Percentiles rank a stretch among this genome's conserved stretches.
These are phyloP conservation scores for Styphnolobium japonicum DNA, from an alignment of 306 rosid species.

Conservation along the genomic window DNA sequence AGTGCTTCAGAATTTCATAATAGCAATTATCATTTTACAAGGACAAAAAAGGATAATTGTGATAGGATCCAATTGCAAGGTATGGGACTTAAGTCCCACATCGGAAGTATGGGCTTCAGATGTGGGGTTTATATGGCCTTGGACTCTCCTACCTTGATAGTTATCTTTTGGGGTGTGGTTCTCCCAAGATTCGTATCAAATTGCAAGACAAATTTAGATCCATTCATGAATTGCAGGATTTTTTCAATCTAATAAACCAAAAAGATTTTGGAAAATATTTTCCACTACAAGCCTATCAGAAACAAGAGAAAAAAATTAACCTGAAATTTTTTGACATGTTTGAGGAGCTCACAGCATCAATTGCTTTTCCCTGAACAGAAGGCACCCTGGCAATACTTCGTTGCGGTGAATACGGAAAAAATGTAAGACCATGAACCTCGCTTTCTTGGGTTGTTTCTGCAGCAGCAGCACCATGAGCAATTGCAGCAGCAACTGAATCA, in stretches of 20 bases:
- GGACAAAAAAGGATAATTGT: neutral
- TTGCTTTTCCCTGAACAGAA: constrained; percentile 62
- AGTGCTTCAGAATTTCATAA: neutral
- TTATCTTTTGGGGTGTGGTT: too few species aligned
- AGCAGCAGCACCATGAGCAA: constrained; percentile 82
- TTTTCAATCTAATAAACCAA: neutral
- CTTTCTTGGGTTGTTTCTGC: constrained; percentile 67
- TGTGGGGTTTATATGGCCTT: too few species aligned
- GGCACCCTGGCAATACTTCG: constrained; percentile 49
- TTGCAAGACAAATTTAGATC: neutral
- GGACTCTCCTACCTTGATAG: too few species aligned
- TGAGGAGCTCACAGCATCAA: constrained; percentile 72
- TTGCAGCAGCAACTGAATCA: constrained; percentile 89
- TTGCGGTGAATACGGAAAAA: constrained; percentile 53
- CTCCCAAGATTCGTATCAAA: too few species aligned
- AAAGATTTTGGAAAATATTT: constrained; percentile 4
- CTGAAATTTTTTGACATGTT: constrained; percentile 90
- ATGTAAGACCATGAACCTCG: constrained; percentile 43
- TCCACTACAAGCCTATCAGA: constrained; percentile 8
- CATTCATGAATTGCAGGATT: neutral
- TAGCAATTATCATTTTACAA: neutral
- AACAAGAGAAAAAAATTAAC: constrained; percentile 41
- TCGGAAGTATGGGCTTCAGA: too few species aligned
- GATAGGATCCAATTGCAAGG: too few species aligned
- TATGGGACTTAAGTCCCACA: too few species aligned